These are phyloP conservation scores for Vaccinium macrocarpon DNA, from an alignment of 148 eudicot genomes.

Conservation along the genomic window DNA sequence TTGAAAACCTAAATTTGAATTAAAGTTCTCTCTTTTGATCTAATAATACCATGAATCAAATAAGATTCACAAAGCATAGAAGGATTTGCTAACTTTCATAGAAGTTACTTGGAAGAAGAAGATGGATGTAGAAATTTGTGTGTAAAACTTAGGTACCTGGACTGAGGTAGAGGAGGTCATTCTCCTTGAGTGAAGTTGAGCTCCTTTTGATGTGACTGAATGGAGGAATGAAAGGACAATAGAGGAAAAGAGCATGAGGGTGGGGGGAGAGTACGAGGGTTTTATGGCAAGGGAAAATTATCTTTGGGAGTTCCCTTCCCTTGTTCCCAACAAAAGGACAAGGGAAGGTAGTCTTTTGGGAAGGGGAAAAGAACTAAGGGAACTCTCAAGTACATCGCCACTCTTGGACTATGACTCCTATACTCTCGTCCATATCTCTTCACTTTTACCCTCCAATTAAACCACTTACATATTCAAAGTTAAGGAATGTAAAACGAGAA, in stretches of 20 bases:
- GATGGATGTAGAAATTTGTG: background rate
- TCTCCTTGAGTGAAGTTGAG: background rate
- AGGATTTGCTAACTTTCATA: background rate
- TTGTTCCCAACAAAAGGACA: background rate
- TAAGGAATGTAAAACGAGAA: background rate
- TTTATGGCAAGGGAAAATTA: background rate
- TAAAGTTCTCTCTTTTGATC: background rate
- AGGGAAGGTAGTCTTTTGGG: conserved; percentile 1
- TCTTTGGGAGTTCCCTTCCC: background rate
- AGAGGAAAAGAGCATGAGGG: background rate
- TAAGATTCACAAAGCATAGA: background rate
- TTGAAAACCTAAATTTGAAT: background rate
- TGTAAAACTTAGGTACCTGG: conserved; percentile 3
- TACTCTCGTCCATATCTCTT: background rate
- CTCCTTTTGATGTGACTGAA: background rate
- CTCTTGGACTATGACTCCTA: background rate
- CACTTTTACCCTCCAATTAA: background rate
- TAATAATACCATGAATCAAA: background rate
- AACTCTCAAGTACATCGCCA: background rate
- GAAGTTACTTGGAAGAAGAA: background rate
- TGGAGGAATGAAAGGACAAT: background rate
- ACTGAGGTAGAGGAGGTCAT: conserved; percentile 5
- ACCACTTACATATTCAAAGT: background rate
- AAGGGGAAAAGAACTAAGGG: background rate
- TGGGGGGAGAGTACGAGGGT: background rate